Base-by-base conservation (phyloP, 495 filamentous ascomycete genomes). In the Choiromyces venosus region DNA sequence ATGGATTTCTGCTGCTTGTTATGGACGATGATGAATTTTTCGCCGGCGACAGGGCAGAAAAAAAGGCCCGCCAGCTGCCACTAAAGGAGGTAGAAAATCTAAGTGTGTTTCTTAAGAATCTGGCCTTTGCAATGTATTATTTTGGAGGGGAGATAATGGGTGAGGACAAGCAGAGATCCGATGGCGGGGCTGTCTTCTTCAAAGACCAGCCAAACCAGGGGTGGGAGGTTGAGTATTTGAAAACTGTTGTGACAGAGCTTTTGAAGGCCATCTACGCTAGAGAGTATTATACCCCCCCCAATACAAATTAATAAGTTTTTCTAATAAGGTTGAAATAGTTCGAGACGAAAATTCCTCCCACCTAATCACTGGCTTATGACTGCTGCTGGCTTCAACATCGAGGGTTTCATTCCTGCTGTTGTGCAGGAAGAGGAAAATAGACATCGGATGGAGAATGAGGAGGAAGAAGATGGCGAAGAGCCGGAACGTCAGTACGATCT, bases 361-460 rank as follows among this genome's bases (percentile, higher is more conserved):
- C 82, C 86, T 39, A 87, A 89, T 37, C 94, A 97, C 77, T 99
- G 96, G 95, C 84, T 99, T 44, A 97, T 98, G 95, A 96, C 91
- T 1, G 88, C 88, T 38, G 90, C 89, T 25, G 52, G 52, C 52
- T 93, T 98, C 75, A 91, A 97, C 78, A 96, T 97, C 92, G 90
- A 92, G 61, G 88, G 90, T 0, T 97, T 99, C 75, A 94, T 97
- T 67, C 84, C 88, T 21, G 88, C 91, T 8, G 96, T 99, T 3
- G 92, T 98, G 7, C 83, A 87, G 65, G 95, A 99, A 82, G 93
- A 98, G 80, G 90, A 96, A 82, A 89, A 87, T 72, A 88, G 92
- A 52, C 90, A 91, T 70, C 85, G 88, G 66, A 84, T 91, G 16
- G 85, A 90, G 77, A 83, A 67, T 14, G 87, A 87, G 2, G 87